Base-by-base conservation (phyloP, 805 yeast genomes). In the Jamesozyma spencerorum region DNA sequence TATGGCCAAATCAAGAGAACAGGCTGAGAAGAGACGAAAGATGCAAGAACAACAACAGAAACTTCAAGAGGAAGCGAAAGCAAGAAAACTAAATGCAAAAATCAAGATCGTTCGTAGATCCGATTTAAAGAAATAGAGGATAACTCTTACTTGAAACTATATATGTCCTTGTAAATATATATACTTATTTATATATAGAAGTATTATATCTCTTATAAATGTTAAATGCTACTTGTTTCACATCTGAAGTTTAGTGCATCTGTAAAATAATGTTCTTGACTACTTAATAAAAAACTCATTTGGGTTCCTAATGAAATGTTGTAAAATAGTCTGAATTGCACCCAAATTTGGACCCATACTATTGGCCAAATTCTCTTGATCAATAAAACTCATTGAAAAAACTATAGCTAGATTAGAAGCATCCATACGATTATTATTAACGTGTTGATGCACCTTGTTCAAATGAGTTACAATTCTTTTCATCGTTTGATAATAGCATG, bases 361-460 rank as follows among this genome's bases (percentile, higher is more conserved):
- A 14, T 53, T 52, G 13, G 68, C 68, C 27, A 67, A 48, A 44
- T 62, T 64, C 30, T 65, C 71, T 49, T 65, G 69, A 47, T 66
- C 62, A 48, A 76, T 58, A 49, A 75, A 72, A 60, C 79, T 74
- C 78, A 77, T 77, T 4, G 81, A 71, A 53, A 90, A 81, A 5
- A 90, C 96, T 41, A 94, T 90, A 4, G 96, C 94, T 53, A 90
- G 64, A 56, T 90, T 90, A 1, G 86, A 79, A 2, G 94, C 76
- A 41, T 81, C 85, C 97, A 90, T 90, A 57, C 79, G 79, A 63
- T 90, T 90, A 36, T 64, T 65, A 10, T 74, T 78, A 34, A 80
- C 78, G 53, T 77, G 78, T 43, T 71, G 72, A 40, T 82, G 79
- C 18, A 90, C 80, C 48, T 71, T 71, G 47, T 72, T 69, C 65